A percentile compares a stretch with the other conserved stretches of the same genome.
phyloP scores from a whole-genome alignment of 1,284 basidiomycete genomes.

The Ceratobasidium sp. region DNA sequence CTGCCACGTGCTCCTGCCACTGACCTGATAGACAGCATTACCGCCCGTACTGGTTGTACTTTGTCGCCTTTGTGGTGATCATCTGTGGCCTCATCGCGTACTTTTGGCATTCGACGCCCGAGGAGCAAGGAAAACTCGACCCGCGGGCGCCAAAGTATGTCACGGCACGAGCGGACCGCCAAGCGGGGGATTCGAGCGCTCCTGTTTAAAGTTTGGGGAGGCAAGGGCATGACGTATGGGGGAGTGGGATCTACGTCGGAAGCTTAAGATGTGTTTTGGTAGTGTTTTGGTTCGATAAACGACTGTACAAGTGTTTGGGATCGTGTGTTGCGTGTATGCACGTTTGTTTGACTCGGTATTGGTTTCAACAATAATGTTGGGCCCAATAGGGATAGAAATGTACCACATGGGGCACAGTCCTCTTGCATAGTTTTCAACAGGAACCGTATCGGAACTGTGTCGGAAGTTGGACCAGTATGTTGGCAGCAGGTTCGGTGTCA shows the following conservation, averaged over 20 bases:
- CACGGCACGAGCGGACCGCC: constrained; percentile 26
- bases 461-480: too few species aligned
- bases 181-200: background rate
- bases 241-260: background rate
- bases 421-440: too few species aligned
- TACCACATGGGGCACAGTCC: too few species aligned
- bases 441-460: too few species aligned
- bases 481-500: too few species aligned
- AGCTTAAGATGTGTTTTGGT: too few species aligned
- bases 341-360: too few species aligned
- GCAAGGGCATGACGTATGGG: background rate
- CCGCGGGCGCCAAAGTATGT: constrained; percentile 73
- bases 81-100: constrained; percentile 78
- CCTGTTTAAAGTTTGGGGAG: too few species aligned
- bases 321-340: background rate
- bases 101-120: constrained; percentile 83
- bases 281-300: background rate
- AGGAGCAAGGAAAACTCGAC: constrained; percentile 75
- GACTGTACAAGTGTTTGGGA: background rate
- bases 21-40: constrained; percentile 65
- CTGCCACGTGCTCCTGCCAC: background rate
- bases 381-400: too few species aligned
- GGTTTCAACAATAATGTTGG: too few species aligned
- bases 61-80: constrained; percentile 75
- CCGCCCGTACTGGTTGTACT: constrained; percentile 85